These are phyloP conservation scores for Brassica cretica DNA, from an alignment of 345 rosid genomes.

Conservation along the genomic window DNA sequence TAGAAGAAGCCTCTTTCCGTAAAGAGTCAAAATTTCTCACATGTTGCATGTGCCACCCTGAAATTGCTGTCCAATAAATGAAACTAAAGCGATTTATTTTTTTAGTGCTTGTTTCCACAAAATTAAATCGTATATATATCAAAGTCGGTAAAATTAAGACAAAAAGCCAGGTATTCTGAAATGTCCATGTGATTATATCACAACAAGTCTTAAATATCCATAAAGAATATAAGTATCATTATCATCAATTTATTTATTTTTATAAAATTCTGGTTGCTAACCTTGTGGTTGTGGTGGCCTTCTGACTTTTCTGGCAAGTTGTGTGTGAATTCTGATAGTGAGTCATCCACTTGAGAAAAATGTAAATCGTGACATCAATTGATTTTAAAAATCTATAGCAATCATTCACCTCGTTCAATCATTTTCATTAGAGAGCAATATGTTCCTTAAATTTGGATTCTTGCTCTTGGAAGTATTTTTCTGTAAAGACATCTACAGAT, in stretches of 20 bases:
- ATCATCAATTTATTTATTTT: background rate
- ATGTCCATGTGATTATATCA: slow-evolving; percentile 38
- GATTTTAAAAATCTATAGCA: slow-evolving; percentile 23
- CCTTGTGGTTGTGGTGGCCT: slow-evolving; percentile 23
- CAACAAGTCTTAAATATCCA: slow-evolving; percentile 10
- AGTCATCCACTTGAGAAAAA: slow-evolving; percentile 10
- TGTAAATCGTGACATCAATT: slow-evolving; percentile 1
- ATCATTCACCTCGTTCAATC: slow-evolving; percentile 26
- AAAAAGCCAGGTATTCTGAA: slow-evolving; percentile 36
- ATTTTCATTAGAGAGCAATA: slow-evolving; percentile 14
- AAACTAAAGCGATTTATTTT: slow-evolving; percentile 1
- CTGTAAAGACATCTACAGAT: slow-evolving; percentile 9
- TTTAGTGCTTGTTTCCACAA: background rate
- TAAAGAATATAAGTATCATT: slow-evolving; percentile 1
- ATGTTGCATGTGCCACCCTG: slow-evolving; percentile 42
- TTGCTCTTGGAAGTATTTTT: slow-evolving; percentile 31
- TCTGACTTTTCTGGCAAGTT: slow-evolving; percentile 27
- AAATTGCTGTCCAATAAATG: slow-evolving; percentile 38
- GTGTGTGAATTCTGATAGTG: slow-evolving; percentile 15
- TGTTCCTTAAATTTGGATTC: slow-evolving; percentile 17
- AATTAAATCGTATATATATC: background rate
- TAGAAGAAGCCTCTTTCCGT: slow-evolving; percentile 23
- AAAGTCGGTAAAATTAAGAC: slow-evolving; percentile 28
- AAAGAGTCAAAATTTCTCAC: slow-evolving; percentile 37
- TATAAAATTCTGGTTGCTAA: slow-evolving; percentile 22